Percentiles rank a stretch among this genome's conserved stretches.
phyloP scores from a whole-genome alignment of 83 land plant genomes.

The Picea engelmannii region DNA sequence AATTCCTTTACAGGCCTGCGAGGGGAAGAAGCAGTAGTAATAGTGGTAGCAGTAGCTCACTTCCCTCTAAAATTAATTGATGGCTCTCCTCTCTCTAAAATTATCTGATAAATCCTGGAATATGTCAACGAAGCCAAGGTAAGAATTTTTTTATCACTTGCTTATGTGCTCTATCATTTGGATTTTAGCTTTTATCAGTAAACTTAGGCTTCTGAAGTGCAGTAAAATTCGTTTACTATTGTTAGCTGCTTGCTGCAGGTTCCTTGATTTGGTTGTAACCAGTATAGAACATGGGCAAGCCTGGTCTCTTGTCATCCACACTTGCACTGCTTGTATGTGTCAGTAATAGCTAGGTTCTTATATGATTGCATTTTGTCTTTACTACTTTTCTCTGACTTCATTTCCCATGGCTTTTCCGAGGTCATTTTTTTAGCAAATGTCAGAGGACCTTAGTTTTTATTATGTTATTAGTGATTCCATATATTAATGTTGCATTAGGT shows the following conservation, averaged over 20 bases:
- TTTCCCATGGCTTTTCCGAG: constrained; percentile 4
- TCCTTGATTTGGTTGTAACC: background rate
- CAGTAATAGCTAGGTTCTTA: constrained; percentile 4
- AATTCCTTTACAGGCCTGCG: constrained; percentile 15
- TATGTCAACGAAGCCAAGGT: background rate
- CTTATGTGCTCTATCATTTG: background rate
- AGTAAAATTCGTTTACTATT: background rate
- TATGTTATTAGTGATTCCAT: constrained; percentile 1
- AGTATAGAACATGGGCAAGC: constrained; percentile 3
- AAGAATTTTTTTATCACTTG: background rate
- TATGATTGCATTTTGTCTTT: too few species aligned
- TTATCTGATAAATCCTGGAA: background rate
- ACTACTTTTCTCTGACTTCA: background rate
- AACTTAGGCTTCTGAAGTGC: background rate
- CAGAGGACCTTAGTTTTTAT: background rate
- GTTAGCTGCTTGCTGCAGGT: constrained; percentile 1
- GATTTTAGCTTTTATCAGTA: background rate
- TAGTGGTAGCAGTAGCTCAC: constrained; percentile 29
- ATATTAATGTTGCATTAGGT: background rate
- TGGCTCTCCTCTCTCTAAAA: constrained; percentile 16
- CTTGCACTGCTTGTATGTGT: background rate
- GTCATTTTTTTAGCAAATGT: constrained; percentile 7
- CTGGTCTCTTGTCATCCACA: background rate
- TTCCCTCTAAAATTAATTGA: constrained; percentile 5
- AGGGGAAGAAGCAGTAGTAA: constrained; percentile 31